phyloP scores from a whole-genome alignment of 345 rosid species.

The Gynandropsis gynandra region DNA sequence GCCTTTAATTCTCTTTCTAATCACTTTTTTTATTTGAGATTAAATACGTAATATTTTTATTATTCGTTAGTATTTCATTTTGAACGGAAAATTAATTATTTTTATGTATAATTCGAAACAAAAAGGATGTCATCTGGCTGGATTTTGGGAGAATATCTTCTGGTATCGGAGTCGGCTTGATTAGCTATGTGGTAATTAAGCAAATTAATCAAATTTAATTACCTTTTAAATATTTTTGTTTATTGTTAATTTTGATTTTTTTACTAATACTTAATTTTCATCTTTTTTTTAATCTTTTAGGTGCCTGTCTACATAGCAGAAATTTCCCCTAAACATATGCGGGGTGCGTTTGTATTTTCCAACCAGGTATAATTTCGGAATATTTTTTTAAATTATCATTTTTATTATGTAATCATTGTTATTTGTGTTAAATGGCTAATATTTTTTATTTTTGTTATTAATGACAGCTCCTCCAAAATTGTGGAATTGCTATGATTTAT shows the following conservation, averaged over 20 bases:
- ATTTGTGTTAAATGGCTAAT: too few species aligned
- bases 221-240: neutral
- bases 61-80: neutral
- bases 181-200: slow-evolving; percentile 30
- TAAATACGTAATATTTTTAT: neutral
- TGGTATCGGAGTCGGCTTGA: slow-evolving; percentile 29
- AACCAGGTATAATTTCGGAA: slow-evolving; percentile 22
- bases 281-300: neutral
- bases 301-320: slow-evolving; percentile 34
- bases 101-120: slow-evolving; percentile 2
- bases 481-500: slow-evolving; percentile 23
- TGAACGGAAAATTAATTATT: too few species aligned
- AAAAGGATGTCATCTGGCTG: slow-evolving; percentile 27
- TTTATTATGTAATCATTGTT: too few species aligned
- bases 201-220: neutral
- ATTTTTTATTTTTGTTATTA: slow-evolving; percentile 1
- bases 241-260: neutral
- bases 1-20: neutral
- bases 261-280: neutral
- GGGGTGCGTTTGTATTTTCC: slow-evolving; percentile 23
- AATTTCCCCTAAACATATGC: slow-evolving; percentile 26
- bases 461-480: slow-evolving; percentile 27
- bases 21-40: neutral
- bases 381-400: too few species aligned
- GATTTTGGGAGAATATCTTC: slow-evolving; percentile 23